Base-by-base conservation (phyloP, 2,329 filamentous ascomycete genomes). In the Hypoxylon sp. region DNA sequence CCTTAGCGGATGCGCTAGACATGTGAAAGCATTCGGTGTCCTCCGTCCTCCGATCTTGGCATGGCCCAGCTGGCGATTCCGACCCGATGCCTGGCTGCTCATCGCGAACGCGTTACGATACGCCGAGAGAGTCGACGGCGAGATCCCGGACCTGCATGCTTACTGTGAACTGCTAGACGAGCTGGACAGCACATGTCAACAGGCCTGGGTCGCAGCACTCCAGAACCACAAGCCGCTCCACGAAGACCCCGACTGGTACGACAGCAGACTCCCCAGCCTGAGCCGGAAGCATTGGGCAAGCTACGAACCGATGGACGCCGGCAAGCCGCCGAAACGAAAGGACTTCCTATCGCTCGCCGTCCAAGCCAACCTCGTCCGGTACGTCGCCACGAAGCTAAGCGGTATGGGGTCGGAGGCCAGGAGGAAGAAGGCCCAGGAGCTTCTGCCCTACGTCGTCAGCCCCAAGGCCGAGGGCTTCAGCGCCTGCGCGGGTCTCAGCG, bases 251-350 rank as follows among this genome's bases (percentile, higher is more conserved):
- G 72, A 78, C 42, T 78, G 77, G 77, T 75, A 73, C 54, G 74
- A 78, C 1, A 62, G 61, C 5, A 73, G 76, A 42, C 73, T 77
- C 0, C 76, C 76, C 3, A 68, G 46, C 2, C 70, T 77, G 17
- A 69, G 75, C 22, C 66, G 67, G 33, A 75, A 73, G 52, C 76
- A 78, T 55, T 78, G 77, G 77, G 69, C 76, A 5, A 73, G 72
- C 53, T 78, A 72, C 53, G 77, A 78, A 63, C 77, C 77, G 22
- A 78, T 78, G 77, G 77, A 77, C 51, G 71, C 75, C 1, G 76
- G 77, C 22, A 78, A 77, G 62, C 72, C 77, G 13, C 76, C 77
- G 2, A 78, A 77, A 59, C 75, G 77, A 14, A 75, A 74, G 33
- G 75, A 77, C 35, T 77, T 78, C 63, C 65, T 78, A 9, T 58